phyloP scores from a whole-genome alignment of 2,329 filamentous ascomycete species.

The Alternaria longipes region DNA sequence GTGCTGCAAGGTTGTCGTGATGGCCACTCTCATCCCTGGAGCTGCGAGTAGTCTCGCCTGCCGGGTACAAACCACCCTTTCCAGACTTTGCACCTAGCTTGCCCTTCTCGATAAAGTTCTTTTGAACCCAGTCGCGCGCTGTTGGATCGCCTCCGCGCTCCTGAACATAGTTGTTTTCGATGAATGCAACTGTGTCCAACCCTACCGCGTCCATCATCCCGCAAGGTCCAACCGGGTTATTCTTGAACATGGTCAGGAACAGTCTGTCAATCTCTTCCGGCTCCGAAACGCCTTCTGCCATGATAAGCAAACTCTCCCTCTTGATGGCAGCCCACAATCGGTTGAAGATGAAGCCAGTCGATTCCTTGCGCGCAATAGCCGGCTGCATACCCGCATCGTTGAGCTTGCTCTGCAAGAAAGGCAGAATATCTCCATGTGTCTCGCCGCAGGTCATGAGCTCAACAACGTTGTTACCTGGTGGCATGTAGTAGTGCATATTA shows the following conservation, averaged over 20 bases:
- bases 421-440: conserved; percentile 56
- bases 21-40: conserved; percentile 22
- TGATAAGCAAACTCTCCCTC: conserved; percentile 60
- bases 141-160: conserved; percentile 56
- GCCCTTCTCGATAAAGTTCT: conserved; percentile 58
- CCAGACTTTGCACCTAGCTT: conserved; percentile 57
- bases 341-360: conserved; percentile 65
- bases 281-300: conserved; percentile 60
- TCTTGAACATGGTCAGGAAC: conserved; percentile 54
- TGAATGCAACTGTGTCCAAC: conserved; percentile 63
- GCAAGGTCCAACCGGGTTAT: conserved; percentile 47
- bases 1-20: conserved; percentile 13
- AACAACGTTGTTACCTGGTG: conserved; percentile 54
- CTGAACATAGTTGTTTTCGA: conserved; percentile 63
- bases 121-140: conserved; percentile 58
- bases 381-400: conserved; percentile 55
- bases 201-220: conserved; percentile 61
- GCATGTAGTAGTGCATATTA: conserved; percentile 65
- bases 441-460: conserved; percentile 64
- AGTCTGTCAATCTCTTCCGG: conserved; percentile 62
- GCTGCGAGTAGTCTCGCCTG: conserved; percentile 50
- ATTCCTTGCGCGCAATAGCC: conserved; percentile 58
- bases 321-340: conserved; percentile 67
- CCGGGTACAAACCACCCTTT: conserved; percentile 26
- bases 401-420: conserved; percentile 56